A percentile compares a stretch with the other conserved stretches of the same genome.
These are phyloP conservation scores for Aspergillus sp. DNA, from an alignment of 2,329 filamentous ascomycete genomes.

Conservation along the genomic window DNA sequence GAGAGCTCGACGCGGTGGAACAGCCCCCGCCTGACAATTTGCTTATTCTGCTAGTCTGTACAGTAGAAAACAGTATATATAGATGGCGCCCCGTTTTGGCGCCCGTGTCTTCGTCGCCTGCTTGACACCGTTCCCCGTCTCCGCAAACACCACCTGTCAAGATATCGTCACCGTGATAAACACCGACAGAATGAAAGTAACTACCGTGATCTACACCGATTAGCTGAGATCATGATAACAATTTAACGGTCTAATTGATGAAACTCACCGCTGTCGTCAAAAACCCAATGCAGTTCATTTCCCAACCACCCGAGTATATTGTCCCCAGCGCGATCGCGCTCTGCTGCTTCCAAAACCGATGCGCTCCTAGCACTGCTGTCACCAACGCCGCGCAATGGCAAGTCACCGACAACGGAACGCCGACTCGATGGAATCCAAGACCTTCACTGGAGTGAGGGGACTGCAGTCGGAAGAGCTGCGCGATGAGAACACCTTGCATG, in stretches of 20 bases:
- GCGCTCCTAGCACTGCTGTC: conserved; percentile 54
- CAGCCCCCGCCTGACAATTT: neutral
- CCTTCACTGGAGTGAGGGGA: conserved; percentile 16
- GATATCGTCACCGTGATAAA: conserved; percentile 13
- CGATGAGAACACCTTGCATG: conserved; percentile 64
- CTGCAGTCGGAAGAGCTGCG: conserved; percentile 67
- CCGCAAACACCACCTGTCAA: neutral
- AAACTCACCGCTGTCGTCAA: conserved; percentile 52
- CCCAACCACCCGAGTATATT: conserved; percentile 59
- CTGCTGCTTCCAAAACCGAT: conserved; percentile 63
- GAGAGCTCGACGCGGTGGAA: neutral
- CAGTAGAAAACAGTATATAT: neutral
- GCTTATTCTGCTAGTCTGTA: neutral
- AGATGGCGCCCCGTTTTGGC: neutral
- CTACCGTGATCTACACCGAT: conserved; percentile 14
- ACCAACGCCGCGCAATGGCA: conserved; percentile 53
- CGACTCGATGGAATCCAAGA: conserved; percentile 62
- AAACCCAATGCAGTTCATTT: conserved; percentile 52
- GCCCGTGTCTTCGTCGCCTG: neutral
- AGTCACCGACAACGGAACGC: conserved; percentile 56
- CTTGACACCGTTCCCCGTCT: too few relatives aligned
- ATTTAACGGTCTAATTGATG: neutral
- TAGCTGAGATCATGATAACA: neutral
- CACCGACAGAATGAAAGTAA: conserved; percentile 17
- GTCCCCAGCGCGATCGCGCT: conserved; percentile 59